Evolutionary conservation across 495 filamentous ascomycete genomes (phyloP).

Genomic region (Trichoderma reesei): DNA sequence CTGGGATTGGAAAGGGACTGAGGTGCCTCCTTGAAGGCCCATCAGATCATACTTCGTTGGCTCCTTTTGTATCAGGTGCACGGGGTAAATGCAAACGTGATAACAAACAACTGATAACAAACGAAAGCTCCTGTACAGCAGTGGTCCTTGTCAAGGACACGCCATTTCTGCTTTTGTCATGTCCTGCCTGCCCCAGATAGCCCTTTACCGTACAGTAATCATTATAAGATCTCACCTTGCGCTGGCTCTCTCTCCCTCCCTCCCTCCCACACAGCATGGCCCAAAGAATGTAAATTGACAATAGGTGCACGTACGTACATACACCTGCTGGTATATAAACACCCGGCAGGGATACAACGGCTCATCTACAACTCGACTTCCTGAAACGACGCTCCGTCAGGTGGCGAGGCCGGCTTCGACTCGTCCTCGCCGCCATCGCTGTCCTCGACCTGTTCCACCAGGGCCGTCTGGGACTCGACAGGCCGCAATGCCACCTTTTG

Average conservation of each 20-base stretch:
- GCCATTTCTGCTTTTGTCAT: background rate
- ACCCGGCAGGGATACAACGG: no score
- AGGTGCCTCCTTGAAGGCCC: constrained; percentile 52
- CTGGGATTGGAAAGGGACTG: constrained; percentile 71
- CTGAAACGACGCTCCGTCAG: constrained; percentile 41
- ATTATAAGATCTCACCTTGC: background rate
- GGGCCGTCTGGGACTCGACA: background rate
- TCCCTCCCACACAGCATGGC: background rate
- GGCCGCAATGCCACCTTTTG: constrained; percentile 37
- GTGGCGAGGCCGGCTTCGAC: constrained; percentile 28
- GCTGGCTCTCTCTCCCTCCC: background rate
- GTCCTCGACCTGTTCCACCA: constrained; percentile 13
- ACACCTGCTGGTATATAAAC: background rate
- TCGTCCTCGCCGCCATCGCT: constrained; percentile 27
- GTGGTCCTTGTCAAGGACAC: background rate
- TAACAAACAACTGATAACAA: no score
- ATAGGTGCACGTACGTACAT: background rate
- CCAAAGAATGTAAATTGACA: background rate
- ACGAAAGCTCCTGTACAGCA: background rate
- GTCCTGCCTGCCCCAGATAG: background rate
- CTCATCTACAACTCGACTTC: constrained; percentile 39
- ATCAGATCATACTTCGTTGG: no score
- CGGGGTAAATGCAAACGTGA: no score
- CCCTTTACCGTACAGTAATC: background rate
- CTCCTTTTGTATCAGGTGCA: no score